phyloP scores from a whole-genome alignment of 2,329 filamentous ascomycete species.

The Clonostachys byssicola region DNA sequence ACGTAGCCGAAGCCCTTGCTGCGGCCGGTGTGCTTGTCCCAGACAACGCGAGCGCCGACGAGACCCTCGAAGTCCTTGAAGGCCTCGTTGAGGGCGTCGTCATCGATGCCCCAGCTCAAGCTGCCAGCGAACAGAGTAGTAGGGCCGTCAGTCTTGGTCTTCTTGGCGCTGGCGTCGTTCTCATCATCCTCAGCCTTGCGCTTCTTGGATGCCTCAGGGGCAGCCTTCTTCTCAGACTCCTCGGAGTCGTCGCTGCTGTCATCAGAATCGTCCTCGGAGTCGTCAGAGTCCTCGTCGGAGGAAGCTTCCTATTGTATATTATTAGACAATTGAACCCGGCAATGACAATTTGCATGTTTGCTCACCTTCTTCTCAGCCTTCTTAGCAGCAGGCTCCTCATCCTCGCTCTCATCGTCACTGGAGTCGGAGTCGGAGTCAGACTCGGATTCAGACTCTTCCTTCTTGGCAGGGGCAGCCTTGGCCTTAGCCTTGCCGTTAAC shows the following conservation, averaged over 20 bases:
- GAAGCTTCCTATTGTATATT: conserved; percentile 20
- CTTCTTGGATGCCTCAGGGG: conserved; percentile 34
- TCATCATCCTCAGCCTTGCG: conserved; percentile 40
- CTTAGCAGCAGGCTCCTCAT: conserved; percentile 25
- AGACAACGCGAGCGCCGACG: conserved; percentile 72
- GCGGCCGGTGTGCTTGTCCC: conserved; percentile 73
- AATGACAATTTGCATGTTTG: conserved; percentile 1
- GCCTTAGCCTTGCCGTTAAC: conserved; percentile 4
- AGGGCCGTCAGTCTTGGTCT: conserved; percentile 56
- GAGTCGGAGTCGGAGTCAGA: conserved; percentile 29
- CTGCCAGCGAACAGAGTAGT: conserved; percentile 83
- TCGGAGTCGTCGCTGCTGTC: conserved; percentile 20
- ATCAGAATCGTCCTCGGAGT: conserved; percentile 23
- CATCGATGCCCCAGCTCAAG: conserved; percentile 86
- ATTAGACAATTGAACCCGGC: conserved; percentile 6
- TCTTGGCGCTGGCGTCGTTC: conserved; percentile 55
- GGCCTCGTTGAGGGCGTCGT: conserved; percentile 74
- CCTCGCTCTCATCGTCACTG: conserved; percentile 21
- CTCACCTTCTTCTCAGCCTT: conserved; percentile 20
- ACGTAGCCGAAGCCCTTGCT: conserved; percentile 94
- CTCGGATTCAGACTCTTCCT: conserved; percentile 17
- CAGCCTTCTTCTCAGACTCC: conserved; percentile 20
- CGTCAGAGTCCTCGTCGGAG: conserved; percentile 25
- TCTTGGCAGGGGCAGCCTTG: conserved; percentile 9
- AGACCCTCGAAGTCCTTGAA: conserved; percentile 79